Percentiles rank a stretch among this genome's conserved stretches.
These are phyloP conservation scores for Glycine latifolia DNA, from an alignment of 306 rosid genomes.

Conservation along the genomic window DNA sequence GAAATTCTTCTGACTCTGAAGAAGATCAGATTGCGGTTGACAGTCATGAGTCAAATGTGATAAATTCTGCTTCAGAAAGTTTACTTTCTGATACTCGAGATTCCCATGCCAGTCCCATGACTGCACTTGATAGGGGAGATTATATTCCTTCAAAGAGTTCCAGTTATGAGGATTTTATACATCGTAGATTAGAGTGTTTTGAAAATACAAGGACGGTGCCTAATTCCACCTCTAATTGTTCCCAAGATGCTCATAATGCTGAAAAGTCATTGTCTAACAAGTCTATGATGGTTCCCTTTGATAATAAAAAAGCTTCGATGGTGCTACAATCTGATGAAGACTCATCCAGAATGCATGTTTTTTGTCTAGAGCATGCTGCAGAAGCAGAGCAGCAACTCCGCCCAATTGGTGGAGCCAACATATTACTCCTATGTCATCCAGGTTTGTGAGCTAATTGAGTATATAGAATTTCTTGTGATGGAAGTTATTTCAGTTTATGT, in stretches of 20 bases:
- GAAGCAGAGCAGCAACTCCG: conserved; percentile 92
- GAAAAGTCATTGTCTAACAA: conserved; percentile 60
- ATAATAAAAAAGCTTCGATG: conserved; percentile 54
- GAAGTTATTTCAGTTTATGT: conserved; percentile 13
- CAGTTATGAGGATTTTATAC: conserved; percentile 44
- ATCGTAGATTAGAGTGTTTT: conserved; percentile 45
- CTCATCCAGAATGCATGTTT: conserved; percentile 92
- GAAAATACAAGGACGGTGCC: conserved; percentile 53
- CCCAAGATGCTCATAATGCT: conserved; percentile 58
- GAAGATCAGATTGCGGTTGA: conserved; percentile 65
- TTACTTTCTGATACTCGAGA: conserved; percentile 53
- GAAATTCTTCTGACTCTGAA: conserved; percentile 90
- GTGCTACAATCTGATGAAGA: conserved; percentile 72
- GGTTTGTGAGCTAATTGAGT: conserved; percentile 62
- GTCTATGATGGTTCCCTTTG: conserved; percentile 42
- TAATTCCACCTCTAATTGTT: conserved; percentile 44
- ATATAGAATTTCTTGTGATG: neutral
- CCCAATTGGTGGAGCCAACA: conserved; percentile 85
- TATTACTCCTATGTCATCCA: conserved; percentile 94
- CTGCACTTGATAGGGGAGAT: conserved; percentile 46
- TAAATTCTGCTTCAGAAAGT: conserved; percentile 59
- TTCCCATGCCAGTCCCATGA: conserved; percentile 45
- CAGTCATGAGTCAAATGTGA: conserved; percentile 49
- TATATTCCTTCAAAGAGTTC: conserved; percentile 41
- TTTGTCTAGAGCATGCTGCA: conserved; percentile 95